phyloP scores from a whole-genome alignment of 495 filamentous ascomycete species.

The Podospora didyma region DNA sequence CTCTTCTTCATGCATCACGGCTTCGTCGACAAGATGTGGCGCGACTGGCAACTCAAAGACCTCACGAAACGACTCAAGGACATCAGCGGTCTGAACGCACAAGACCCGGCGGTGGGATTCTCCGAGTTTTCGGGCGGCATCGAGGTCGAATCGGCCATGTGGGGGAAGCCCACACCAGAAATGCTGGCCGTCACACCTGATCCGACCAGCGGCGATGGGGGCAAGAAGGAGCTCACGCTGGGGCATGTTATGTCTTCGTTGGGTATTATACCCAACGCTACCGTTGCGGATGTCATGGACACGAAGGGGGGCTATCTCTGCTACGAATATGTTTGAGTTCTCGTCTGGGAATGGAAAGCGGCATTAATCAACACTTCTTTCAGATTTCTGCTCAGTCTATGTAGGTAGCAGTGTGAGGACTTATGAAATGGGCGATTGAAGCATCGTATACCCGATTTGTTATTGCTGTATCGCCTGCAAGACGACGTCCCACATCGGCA shows the following conservation, averaged over 20 bases:
- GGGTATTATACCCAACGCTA: constrained; percentile 19
- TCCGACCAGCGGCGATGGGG: constrained; percentile 6
- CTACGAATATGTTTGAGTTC: constrained; percentile 32
- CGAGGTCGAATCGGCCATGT: constrained; percentile 10
- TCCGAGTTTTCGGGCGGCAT: constrained; percentile 15
- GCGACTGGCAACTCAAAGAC: constrained; percentile 42
- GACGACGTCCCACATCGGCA: too few relatives aligned
- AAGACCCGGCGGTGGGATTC: constrained; percentile 12
- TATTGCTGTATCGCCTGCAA: too few relatives aligned
- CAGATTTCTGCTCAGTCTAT: too few relatives aligned
- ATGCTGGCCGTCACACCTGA: constrained; percentile 16
- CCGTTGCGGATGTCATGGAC: constrained; percentile 36
- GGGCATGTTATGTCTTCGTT: constrained; percentile 18
- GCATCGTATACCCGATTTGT: too few relatives aligned
- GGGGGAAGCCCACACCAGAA: constrained; percentile 9
- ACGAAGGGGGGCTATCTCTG: constrained; percentile 31
- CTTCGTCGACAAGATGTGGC: constrained; percentile 49
- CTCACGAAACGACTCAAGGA: constrained; percentile 16
- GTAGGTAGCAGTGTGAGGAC: too few relatives aligned
- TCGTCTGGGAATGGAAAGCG: too few relatives aligned
- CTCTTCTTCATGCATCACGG: constrained; percentile 48
- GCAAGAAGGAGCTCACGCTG: constrained; percentile 2
- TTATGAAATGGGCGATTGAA: too few relatives aligned
- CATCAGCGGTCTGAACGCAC: constrained; percentile 9
- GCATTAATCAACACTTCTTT: too few relatives aligned